Percentiles rank a stretch among this genome's conserved stretches.
phyloP scores from a whole-genome alignment of 495 filamentous ascomycete species.

The Xylaria bambusicola region DNA sequence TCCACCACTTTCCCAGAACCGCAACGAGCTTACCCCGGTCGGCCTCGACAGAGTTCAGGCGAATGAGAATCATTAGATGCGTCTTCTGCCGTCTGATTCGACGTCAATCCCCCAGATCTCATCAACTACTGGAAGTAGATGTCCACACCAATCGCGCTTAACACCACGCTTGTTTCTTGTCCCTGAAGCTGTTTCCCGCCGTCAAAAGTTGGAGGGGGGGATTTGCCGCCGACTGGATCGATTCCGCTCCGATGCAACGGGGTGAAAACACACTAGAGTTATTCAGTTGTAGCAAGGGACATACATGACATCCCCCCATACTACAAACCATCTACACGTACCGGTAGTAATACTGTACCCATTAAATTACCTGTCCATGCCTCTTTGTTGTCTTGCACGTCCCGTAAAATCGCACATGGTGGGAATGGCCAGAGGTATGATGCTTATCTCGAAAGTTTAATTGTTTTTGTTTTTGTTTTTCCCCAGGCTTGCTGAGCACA shows the following conservation, averaged over 20 bases:
- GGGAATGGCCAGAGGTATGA: too few relatives aligned
- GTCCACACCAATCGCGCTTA: conserved; percentile 16
- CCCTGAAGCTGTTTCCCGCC: neutral
- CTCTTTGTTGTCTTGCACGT: too few relatives aligned
- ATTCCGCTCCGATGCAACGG: neutral
- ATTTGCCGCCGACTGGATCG: conserved; percentile 1
- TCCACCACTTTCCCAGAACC: conserved; percentile 16
- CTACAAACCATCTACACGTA: too few relatives aligned
- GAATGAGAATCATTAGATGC: conserved; percentile 11
- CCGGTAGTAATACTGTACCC: too few relatives aligned
- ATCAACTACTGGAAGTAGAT: conserved; percentile 14
- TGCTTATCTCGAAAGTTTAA: too few relatives aligned
- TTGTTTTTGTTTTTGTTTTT: too few relatives aligned
- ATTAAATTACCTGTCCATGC: too few relatives aligned
- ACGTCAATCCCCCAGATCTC: conserved; percentile 3
- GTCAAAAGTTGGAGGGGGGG: neutral
- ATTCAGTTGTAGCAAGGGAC: too few relatives aligned
- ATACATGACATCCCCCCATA: too few relatives aligned
- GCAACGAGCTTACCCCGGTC: conserved; percentile 12
- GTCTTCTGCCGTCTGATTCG: conserved; percentile 19
- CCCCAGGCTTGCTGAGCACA: too few relatives aligned
- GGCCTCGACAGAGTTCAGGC: conserved; percentile 9
- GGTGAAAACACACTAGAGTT: neutral
- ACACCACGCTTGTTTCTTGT: conserved; percentile 18
- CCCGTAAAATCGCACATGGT: too few relatives aligned